Evolutionary conservation across 306 rosid genomes (phyloP).

Genomic region (Sechiopsis laciniata): DNA sequence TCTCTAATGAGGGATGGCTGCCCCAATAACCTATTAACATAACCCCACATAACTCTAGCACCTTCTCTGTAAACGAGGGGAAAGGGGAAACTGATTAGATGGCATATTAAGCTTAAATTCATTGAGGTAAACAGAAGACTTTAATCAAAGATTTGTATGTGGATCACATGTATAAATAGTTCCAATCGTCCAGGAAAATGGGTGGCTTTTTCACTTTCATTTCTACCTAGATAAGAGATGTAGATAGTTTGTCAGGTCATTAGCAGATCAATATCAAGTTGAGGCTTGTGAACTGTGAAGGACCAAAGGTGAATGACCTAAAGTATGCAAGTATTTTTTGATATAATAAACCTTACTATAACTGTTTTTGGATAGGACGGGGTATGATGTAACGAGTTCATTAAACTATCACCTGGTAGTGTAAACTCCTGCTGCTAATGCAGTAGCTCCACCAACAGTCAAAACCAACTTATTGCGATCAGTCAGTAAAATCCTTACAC

Average conservation of each 20-base stretch:
- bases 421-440: conserved; percentile 96
- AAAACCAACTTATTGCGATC: conserved; percentile 84
- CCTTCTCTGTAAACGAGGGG: conserved; percentile 58
- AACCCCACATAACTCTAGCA: conserved; percentile 93
- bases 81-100: conserved; percentile 20
- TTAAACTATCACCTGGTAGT: conserved; percentile 62
- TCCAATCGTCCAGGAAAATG: neutral
- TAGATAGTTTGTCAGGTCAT: neutral
- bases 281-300: neutral
- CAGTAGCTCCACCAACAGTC: conserved; percentile 98
- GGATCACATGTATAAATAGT: neutral
- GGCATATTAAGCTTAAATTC: neutral
- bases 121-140: neutral
- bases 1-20: conserved; percentile 97
- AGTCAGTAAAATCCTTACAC: conserved; percentile 68
- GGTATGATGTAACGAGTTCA: neutral
- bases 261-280: neutral
- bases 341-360: too few relatives aligned
- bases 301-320: conserved; percentile 13
- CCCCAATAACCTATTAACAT: conserved; percentile 87
- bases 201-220: conserved; percentile 1
- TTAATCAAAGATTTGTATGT: neutral
- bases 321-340: too few relatives aligned
- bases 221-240: neutral
- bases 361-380: neutral